Conservation (phyloP, 1,139 yeast genomes). For the Pichia sp. region DNA sequence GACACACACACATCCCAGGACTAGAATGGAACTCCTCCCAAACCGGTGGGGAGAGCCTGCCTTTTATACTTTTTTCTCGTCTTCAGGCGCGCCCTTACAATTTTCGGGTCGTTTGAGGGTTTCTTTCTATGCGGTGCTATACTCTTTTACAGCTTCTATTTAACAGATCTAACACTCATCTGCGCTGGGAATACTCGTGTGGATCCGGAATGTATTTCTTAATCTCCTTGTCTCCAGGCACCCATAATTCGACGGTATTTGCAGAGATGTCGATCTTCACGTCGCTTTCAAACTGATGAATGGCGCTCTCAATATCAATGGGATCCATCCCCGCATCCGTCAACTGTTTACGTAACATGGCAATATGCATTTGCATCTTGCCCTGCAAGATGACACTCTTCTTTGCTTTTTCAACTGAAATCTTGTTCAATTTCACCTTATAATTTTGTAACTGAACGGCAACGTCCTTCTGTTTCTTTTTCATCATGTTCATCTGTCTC, state of each 20-base stretch:
- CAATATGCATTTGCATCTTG: slow-evolving; percentile 56
- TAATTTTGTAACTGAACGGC: slow-evolving; percentile 22
- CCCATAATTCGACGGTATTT: slow-evolving; percentile 51
- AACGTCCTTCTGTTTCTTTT: slow-evolving; percentile 23
- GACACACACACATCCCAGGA: too few species aligned
- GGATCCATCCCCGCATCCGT: slow-evolving; percentile 48
- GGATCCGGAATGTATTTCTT: slow-evolving; percentile 49
- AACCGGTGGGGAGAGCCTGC: not conserved
- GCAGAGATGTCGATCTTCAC: slow-evolving; percentile 51
- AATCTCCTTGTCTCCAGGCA: slow-evolving; percentile 43
- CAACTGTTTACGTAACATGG: slow-evolving; percentile 53
- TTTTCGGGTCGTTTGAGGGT: slow-evolving; percentile 3
- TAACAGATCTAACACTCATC: slow-evolving; percentile 27
- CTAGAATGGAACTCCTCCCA: not conserved
- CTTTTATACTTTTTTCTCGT: slow-evolving; percentile 16
- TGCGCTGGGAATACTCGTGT: slow-evolving; percentile 39
- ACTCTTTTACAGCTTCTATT: too few species aligned
- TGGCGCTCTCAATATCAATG: slow-evolving; percentile 41
- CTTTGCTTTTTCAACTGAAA: slow-evolving; percentile 42
- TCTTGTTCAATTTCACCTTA: slow-evolving; percentile 23
- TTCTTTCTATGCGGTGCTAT: not conserved
- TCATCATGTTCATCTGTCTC: slow-evolving; percentile 16
- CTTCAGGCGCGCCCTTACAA: too few species aligned
- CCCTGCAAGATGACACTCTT: slow-evolving; percentile 37
- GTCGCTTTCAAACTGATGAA: slow-evolving; percentile 45